These are phyloP conservation scores for Fusarium coicis DNA, from an alignment of 2,329 filamentous ascomycete genomes.

Conservation along the genomic window DNA sequence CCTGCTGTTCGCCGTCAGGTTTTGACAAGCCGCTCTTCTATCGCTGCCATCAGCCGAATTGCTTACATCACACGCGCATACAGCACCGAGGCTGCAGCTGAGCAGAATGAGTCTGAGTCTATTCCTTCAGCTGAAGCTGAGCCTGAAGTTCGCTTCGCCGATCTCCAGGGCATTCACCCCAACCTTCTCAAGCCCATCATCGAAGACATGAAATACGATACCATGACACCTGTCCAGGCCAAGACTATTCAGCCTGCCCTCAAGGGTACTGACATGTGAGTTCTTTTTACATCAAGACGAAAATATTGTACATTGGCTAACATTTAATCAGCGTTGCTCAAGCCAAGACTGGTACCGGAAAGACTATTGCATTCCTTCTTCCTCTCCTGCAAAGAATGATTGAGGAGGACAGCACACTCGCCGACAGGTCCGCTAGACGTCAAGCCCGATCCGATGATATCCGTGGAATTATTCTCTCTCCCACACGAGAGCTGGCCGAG, in stretches of 20 bases:
- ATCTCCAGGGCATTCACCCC: constrained; percentile 67
- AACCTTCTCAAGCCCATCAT: constrained; percentile 76
- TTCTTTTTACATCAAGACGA: constrained; percentile 14
- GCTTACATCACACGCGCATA: constrained; percentile 49
- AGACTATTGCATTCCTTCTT: constrained; percentile 92
- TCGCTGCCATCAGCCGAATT: constrained; percentile 38
- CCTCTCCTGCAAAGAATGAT: constrained; percentile 86
- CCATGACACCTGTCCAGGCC: constrained; percentile 93
- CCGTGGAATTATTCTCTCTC: constrained; percentile 78
- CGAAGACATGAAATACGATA: constrained; percentile 77
- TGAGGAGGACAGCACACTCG: constrained; percentile 69
- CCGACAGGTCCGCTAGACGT: constrained; percentile 52
- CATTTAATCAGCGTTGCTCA: constrained; percentile 74
- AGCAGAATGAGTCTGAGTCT: constrained; percentile 26
- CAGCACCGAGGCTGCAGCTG: constrained; percentile 52
- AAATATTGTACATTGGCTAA: constrained; percentile 28
- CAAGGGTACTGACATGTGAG: constrained; percentile 84
- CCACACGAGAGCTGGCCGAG: constrained; percentile 82
- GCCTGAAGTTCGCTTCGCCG: constrained; percentile 55
- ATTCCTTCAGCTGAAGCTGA: constrained; percentile 27
- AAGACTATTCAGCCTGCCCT: constrained; percentile 85
- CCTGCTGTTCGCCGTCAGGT: constrained; percentile 41
- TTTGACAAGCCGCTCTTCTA: constrained; percentile 30
- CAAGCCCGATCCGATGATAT: constrained; percentile 65
- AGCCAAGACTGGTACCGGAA: constrained; percentile 96